A percentile compares a stretch with the other conserved stretches of the same genome.
Evolutionary conservation across 345 rosid species (phyloP).

Genomic region (Mercurialis annua): DNA sequence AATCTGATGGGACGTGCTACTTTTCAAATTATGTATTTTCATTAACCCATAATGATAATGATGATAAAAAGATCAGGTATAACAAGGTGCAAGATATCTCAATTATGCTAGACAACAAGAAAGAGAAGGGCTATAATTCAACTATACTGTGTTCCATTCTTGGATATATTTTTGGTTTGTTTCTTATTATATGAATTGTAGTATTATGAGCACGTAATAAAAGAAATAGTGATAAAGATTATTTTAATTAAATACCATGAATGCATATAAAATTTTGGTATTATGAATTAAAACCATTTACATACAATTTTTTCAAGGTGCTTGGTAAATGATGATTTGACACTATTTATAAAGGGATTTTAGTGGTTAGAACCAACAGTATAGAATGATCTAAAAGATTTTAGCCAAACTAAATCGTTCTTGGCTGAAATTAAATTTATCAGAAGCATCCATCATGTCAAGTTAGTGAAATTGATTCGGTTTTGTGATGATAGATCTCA

Average conservation of each 20-base stretch:
- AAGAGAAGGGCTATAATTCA: background rate
- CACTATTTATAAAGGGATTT: slow-evolving; percentile 18
- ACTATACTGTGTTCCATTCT: slow-evolving; percentile 4
- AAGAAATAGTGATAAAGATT: slow-evolving; percentile 9
- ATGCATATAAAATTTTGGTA: slow-evolving; percentile 17
- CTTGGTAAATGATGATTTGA: slow-evolving; percentile 24
- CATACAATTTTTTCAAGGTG: slow-evolving; percentile 16
- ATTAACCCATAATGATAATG: slow-evolving; percentile 5
- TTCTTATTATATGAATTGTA: background rate
- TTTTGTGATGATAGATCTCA: slow-evolving; percentile 64
- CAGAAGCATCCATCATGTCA: slow-evolving; percentile 7
- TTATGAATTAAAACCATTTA: slow-evolving; percentile 13
- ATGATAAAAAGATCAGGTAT: background rate
- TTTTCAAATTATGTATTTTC: slow-evolving; percentile 9
- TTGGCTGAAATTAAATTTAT: slow-evolving; percentile 4
- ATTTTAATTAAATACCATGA: slow-evolving; percentile 17
- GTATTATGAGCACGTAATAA: background rate
- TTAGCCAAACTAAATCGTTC: slow-evolving; percentile 4
- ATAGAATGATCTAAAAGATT: slow-evolving; percentile 7
- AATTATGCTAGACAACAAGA: background rate
- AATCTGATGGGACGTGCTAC: background rate
- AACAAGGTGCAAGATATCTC: slow-evolving; percentile 9
- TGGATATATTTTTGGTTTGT: background rate
- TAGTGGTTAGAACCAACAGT: slow-evolving; percentile 15
- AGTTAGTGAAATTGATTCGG: slow-evolving; percentile 56